phyloP scores from a whole-genome alignment of 768 basidiomycete genomes.

The Boletus pseudo-olivaceus region DNA sequence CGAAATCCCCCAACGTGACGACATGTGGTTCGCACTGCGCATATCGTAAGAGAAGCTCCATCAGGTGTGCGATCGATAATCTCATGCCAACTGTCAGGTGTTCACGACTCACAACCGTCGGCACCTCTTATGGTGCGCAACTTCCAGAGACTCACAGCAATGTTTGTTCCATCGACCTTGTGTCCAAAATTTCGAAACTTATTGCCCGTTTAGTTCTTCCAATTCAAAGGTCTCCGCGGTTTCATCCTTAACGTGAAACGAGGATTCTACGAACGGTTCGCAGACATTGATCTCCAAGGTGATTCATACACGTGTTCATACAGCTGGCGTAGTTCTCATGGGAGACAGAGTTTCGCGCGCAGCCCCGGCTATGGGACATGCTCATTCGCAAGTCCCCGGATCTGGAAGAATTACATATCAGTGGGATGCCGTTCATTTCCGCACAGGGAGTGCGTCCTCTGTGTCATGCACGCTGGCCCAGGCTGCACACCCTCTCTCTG shows the following conservation, averaged over 20 bases:
- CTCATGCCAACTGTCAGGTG: conserved; percentile 43
- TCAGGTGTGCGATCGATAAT: neutral
- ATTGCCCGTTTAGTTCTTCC: conserved; percentile 51
- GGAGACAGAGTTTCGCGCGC: conserved; percentile 21
- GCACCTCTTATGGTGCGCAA: conserved; percentile 57
- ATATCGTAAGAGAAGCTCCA: conserved; percentile 45
- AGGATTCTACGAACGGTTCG: conserved; percentile 59
- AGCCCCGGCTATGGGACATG: conserved; percentile 60
- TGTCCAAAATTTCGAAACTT: neutral
- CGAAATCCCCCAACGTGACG: conserved; percentile 59
- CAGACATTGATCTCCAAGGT: conserved; percentile 57
- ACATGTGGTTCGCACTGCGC: conserved; percentile 76
- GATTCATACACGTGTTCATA: neutral
- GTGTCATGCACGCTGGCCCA: conserved; percentile 63
- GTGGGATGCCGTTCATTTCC: conserved; percentile 25
- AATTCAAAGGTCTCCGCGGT: conserved; percentile 58
- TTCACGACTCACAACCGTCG: conserved; percentile 58
- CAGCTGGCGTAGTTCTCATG: conserved; percentile 2
- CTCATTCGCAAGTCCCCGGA: conserved; percentile 60
- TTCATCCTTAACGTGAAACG: conserved; percentile 60
- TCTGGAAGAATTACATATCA: conserved; percentile 59
- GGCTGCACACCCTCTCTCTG: conserved; percentile 53
- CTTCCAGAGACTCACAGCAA: conserved; percentile 58
- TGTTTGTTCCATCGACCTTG: conserved; percentile 39
- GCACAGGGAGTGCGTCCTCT: conserved; percentile 52